Percentiles rank a stretch among this genome's conserved stretches.
Conservation (phyloP, 129 eudicot genomes). For the Sambucus nigra region DNA sequence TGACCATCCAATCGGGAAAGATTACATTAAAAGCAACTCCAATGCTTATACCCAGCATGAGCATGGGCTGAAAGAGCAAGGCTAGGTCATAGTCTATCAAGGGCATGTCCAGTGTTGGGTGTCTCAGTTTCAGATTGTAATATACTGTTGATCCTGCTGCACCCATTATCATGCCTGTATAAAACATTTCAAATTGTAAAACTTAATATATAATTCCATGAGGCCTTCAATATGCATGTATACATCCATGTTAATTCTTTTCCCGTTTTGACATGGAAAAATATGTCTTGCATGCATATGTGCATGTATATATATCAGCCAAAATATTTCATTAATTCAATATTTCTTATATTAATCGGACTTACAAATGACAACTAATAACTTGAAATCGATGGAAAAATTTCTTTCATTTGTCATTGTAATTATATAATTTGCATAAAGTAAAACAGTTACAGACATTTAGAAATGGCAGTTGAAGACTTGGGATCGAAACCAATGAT, state of each 20-base stretch:
- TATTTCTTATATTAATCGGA: too few species aligned
- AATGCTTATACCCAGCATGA: slow-evolving; percentile 17
- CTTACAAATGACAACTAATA: too few species aligned
- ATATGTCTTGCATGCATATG: background rate
- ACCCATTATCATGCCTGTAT: slow-evolving; percentile 23
- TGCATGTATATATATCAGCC: background rate
- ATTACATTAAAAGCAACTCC: slow-evolving; percentile 12
- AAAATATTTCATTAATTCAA: too few species aligned
- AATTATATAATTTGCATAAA: too few species aligned
- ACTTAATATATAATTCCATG: too few species aligned
- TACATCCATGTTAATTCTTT: background rate
- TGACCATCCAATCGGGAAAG: slow-evolving; percentile 12
- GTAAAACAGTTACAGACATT: slow-evolving; percentile 8
- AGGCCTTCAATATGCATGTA: background rate
- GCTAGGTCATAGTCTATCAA: slow-evolving; percentile 19
- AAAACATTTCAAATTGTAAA: background rate
- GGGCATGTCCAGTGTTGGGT: slow-evolving; percentile 19
- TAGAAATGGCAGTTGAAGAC: slow-evolving; percentile 20
- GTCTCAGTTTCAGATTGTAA: slow-evolving; percentile 13
- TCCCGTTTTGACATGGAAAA: background rate
- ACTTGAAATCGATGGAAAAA: too few species aligned
- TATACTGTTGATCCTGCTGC: slow-evolving; percentile 18
- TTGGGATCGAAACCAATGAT: slow-evolving; percentile 22
- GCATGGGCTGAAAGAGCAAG: slow-evolving; percentile 18
- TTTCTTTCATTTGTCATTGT: too few species aligned